Conservation (phyloP, 2,329 filamentous ascomycete species). For the Apiospora hydei region DNA sequence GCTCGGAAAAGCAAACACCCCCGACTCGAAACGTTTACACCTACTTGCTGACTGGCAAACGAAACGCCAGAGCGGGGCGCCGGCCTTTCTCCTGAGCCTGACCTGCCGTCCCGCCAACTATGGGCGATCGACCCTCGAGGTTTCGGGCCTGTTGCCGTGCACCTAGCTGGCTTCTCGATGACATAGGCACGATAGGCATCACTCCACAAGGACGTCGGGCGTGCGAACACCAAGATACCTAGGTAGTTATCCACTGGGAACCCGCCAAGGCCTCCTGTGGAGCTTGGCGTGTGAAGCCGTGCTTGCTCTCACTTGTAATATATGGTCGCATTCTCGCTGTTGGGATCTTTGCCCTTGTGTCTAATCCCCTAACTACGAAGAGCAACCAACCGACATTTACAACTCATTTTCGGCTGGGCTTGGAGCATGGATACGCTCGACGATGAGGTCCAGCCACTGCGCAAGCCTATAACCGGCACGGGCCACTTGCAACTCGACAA, state of each 20-base stretch:
- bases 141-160: not conserved
- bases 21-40: constrained; percentile 10
- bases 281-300: not conserved
- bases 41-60: not conserved
- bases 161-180: not conserved
- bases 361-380: not conserved
- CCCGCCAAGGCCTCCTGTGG: no score
- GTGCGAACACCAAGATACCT: no score
- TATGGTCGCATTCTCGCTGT: not conserved
- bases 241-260: no score
- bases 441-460: constrained; percentile 37
- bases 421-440: not conserved
- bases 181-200: no score
- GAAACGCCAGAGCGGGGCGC: not conserved
- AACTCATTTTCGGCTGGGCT: not conserved
- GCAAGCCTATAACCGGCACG: constrained; percentile 74
- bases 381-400: not conserved
- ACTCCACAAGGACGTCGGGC: no score
- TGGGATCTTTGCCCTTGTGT: not conserved
- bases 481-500: constrained; percentile 71
- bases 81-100: not conserved
- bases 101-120: not conserved
- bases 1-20: not conserved
- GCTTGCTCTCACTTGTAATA: not conserved
- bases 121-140: not conserved